Evolutionary conservation across 192 early-diverging fungal genomes (phyloP).

Genomic region (Phlyctochytrium planicorne): DNA sequence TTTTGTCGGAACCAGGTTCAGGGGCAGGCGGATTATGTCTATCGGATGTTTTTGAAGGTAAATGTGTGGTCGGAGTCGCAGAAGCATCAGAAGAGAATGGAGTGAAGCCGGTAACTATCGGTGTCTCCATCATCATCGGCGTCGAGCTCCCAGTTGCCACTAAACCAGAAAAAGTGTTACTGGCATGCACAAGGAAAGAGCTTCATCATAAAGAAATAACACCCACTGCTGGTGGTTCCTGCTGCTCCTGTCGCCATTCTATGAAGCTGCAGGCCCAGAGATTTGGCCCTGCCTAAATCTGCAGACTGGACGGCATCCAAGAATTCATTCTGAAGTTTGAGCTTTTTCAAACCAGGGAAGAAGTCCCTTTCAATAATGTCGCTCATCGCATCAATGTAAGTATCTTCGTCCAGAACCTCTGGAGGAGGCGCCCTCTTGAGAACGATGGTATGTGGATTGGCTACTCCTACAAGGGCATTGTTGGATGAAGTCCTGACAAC

Average conservation of each 20-base stretch:
- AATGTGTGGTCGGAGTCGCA: background rate
- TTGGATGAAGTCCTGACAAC: too few relatives aligned
- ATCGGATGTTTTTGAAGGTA: too few relatives aligned
- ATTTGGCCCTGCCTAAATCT: constrained; percentile 18
- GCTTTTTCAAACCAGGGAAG: constrained; percentile 68
- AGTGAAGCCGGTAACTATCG: constrained; percentile 10
- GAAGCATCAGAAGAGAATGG: constrained; percentile 17
- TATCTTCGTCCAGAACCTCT: constrained; percentile 72
- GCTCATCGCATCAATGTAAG: constrained; percentile 69
- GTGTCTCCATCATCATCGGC: constrained; percentile 1
- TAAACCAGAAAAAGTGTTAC: background rate
- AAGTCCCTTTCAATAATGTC: constrained; percentile 83
- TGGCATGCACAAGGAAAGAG: too few relatives aligned
- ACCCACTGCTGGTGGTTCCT: background rate
- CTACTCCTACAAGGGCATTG: background rate
- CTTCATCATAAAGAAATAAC: too few relatives aligned
- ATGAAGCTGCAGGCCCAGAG: constrained; percentile 22
- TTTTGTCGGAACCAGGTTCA: constrained; percentile 12
- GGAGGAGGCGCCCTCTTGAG: constrained; percentile 13
- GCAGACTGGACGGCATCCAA: constrained; percentile 53
- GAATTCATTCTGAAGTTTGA: constrained; percentile 56
- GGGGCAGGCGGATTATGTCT: background rate
- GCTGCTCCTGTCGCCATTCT: constrained; percentile 6
- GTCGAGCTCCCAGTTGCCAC: background rate
- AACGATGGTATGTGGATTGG: background rate